Evolutionary conservation across 352 stramenopile genomes (phyloP), one percentile per base, ranked within the genome.

Genomic region (Phytophthora crassamura): DNA sequence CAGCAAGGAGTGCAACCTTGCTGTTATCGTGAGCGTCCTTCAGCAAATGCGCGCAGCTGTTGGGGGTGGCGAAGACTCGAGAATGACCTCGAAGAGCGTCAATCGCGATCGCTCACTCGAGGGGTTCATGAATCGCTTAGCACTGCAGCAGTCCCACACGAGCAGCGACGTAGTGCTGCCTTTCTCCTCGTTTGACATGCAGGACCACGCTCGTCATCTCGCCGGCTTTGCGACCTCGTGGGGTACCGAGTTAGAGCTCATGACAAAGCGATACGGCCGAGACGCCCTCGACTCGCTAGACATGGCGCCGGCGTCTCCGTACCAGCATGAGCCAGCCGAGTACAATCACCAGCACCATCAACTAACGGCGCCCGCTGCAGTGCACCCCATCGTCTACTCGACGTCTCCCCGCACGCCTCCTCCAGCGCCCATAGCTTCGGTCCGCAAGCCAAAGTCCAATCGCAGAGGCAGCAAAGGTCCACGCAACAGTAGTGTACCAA

Each of bases 111-210:
- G 83, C 0, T 86, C 83, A 9, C 58, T 91, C 6, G 77, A 91
- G 34, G 80, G 72, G 0, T 90, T 90, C 35, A 91, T 90, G 75
- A 88, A 79, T 32, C 80, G 82, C 11, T 76, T 86, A 33, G 72
- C 70, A 1, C 63, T 88, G 36, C 71, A 86, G 20, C 69, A 75
- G 16, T 36, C 50, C 15, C 62, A 59, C 20, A 16, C 22, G 10
- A 40, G 35, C 25, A 41, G 33, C 20, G 56, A 57, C n/a, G n/a
- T 72, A 11, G 36, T 52, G 11, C 64, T 84, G 14, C 57, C 72
- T 7, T 86, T 84, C 58, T 82, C 77, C 4, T 77, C 76, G 9
- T 64, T 67, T 2, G 78, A 77, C 28, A 82, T 89, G 69, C 76
- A 74, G 41, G 77, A 82, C 7, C 43, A 40, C 14, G 46, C 50